Evolutionary conservation across 768 basidiomycete genomes (phyloP).

Genomic region (Kwoniella dejecticola): DNA sequence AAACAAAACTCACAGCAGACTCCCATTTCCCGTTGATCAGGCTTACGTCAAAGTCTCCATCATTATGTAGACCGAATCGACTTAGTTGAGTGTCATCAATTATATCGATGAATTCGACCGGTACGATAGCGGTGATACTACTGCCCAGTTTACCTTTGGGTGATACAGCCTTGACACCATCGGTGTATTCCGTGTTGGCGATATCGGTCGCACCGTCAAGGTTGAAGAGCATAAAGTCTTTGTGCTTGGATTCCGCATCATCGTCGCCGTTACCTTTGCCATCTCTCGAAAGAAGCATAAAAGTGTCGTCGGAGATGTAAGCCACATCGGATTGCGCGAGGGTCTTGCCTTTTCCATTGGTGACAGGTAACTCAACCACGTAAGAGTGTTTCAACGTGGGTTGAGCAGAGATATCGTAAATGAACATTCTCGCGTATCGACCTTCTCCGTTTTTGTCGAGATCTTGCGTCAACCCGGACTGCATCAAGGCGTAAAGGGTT

Average conservation of each 20-base stretch:
- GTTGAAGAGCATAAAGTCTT: constrained; percentile 66
- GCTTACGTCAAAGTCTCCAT: constrained; percentile 57
- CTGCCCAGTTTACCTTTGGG: constrained; percentile 60
- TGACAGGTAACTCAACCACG: constrained; percentile 55
- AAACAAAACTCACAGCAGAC: constrained; percentile 57
- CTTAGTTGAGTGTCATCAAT: constrained; percentile 63
- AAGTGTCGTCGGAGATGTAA: constrained; percentile 62
- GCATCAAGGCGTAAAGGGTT: constrained; percentile 66
- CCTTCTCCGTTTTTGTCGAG: constrained; percentile 61
- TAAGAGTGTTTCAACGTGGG: constrained; percentile 47
- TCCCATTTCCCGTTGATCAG: constrained; percentile 73
- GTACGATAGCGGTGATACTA: constrained; percentile 62
- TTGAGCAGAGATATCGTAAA: constrained; percentile 61
- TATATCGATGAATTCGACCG: constrained; percentile 64
- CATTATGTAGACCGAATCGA: constrained; percentile 65
- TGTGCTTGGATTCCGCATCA: constrained; percentile 59
- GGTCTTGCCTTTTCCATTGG: constrained; percentile 60
- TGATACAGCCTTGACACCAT: constrained; percentile 62
- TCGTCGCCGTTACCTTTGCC: constrained; percentile 63
- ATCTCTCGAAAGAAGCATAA: constrained; percentile 66
- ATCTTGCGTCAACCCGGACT: constrained; percentile 68
- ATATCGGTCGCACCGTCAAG: constrained; percentile 67
- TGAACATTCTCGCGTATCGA: constrained; percentile 64
- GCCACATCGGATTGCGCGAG: constrained; percentile 64
- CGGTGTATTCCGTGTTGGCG: constrained; percentile 63